Conservation (phyloP, 805 yeast species). For the Myxozyma kluyveri region DNA sequence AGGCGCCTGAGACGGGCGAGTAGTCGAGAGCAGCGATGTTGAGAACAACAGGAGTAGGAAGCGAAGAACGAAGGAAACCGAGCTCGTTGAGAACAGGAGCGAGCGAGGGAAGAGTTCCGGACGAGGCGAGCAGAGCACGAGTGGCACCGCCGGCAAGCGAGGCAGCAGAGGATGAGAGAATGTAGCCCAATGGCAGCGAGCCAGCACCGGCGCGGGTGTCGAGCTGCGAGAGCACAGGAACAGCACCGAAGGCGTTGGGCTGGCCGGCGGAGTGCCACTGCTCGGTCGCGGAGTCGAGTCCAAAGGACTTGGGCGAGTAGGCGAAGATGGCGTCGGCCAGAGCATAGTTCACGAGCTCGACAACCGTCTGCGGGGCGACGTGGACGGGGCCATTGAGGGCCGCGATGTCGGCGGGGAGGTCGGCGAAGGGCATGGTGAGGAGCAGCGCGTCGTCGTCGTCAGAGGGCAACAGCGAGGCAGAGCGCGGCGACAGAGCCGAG, state of each 20-base stretch:
- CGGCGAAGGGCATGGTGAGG: neutral
- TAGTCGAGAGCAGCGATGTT: slow-evolving; percentile 76
- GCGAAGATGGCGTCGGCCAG: slow-evolving; percentile 49
- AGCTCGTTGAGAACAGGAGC: slow-evolving; percentile 52
- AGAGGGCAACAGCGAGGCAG: neutral
- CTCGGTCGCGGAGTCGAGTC: slow-evolving; percentile 57
- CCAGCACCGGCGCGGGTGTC: slow-evolving; percentile 86
- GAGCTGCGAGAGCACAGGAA: slow-evolving; percentile 55
- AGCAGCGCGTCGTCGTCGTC: neutral
- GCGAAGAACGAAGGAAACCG: slow-evolving; percentile 37
- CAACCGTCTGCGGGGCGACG: slow-evolving; percentile 26
- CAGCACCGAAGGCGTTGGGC: slow-evolving; percentile 52
- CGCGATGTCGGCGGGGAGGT: slow-evolving; percentile 14
- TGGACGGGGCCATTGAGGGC: slow-evolving; percentile 25
- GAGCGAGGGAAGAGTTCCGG: slow-evolving; percentile 67
- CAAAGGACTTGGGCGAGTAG: slow-evolving; percentile 64
- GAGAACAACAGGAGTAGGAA: slow-evolving; percentile 58
- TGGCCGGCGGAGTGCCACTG: slow-evolving; percentile 58
- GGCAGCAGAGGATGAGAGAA: slow-evolving; percentile 32
- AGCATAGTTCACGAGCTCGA: slow-evolving; percentile 33
- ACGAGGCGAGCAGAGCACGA: slow-evolving; percentile 57
- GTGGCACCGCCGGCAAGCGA: slow-evolving; percentile 32
- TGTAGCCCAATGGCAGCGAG: slow-evolving; percentile 70
- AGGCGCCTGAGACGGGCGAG: slow-evolving; percentile 48
- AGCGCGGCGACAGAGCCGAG: neutral